phyloP scores from a whole-genome alignment of 805 yeast genomes.

The Starmerella asiatica region DNA sequence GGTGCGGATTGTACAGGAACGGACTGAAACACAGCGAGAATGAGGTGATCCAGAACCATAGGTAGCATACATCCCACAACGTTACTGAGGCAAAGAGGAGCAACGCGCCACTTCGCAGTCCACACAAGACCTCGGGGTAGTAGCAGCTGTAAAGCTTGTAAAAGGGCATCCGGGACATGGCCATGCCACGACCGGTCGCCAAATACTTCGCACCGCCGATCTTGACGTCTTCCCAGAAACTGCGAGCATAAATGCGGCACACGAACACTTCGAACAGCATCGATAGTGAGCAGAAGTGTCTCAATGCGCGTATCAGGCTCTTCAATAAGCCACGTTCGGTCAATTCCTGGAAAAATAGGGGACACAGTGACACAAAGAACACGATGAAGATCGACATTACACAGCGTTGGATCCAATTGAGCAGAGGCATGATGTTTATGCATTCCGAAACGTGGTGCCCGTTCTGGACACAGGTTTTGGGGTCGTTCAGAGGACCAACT shows the following conservation, averaged over 20 bases:
- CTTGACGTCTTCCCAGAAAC: constrained; percentile 52
- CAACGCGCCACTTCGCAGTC: constrained; percentile 38
- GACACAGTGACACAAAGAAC: constrained; percentile 60
- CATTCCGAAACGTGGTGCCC: no score
- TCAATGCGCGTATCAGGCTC: constrained; percentile 47
- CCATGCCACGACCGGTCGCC: constrained; percentile 73
- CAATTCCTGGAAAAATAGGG: constrained; percentile 62
- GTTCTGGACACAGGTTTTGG: constrained; percentile 40
- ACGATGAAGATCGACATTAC: constrained; percentile 62
- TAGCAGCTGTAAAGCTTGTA: constrained; percentile 53
- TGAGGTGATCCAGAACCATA: constrained; percentile 90
- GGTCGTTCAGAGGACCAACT: constrained; percentile 47
- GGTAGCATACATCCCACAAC: constrained; percentile 68
- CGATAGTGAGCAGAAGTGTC: constrained; percentile 57
- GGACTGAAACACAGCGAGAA: constrained; percentile 77
- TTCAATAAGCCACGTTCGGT: constrained; percentile 65
- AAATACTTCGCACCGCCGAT: constrained; percentile 74
- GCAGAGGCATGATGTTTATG: constrained; percentile 52
- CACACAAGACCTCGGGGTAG: constrained; percentile 44
- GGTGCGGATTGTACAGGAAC: constrained; percentile 85
- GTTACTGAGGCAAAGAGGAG: constrained; percentile 44
- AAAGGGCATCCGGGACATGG: constrained; percentile 59
- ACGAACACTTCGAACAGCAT: constrained; percentile 72
- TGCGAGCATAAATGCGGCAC: constrained; percentile 60
- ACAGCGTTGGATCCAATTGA: constrained; percentile 62